phyloP scores from a whole-genome alignment of 495 filamentous ascomycete species.

The Pyrenula massariospora region DNA sequence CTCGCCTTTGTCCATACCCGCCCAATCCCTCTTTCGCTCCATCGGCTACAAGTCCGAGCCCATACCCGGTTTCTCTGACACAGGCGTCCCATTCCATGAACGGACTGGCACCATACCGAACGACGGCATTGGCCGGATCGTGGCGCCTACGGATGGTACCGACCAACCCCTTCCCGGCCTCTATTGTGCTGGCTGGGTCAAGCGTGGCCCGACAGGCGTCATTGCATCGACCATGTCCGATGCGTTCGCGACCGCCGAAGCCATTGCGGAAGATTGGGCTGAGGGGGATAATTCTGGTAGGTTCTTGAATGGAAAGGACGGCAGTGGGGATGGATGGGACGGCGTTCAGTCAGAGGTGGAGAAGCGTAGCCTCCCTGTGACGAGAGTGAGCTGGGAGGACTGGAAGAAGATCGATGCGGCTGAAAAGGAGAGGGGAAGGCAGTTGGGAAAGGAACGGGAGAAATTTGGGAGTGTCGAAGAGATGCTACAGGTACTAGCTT shows the following conservation, averaged over 20 bases:
- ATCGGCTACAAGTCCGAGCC: conserved; percentile 83
- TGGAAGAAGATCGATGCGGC: conserved; percentile 77
- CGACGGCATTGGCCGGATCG: conserved; percentile 67
- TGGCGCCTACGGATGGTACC: conserved; percentile 17
- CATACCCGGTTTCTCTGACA: conserved; percentile 61
- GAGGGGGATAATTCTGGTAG: conserved; percentile 9
- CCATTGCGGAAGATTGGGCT: conserved; percentile 61
- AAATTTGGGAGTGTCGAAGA: conserved; percentile 69
- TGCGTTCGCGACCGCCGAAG: conserved; percentile 80
- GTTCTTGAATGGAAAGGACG: conserved; percentile 32
- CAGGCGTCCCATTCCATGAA: conserved; percentile 69
- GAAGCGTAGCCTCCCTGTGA: conserved; percentile 27
- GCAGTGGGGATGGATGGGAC: conserved; percentile 59
- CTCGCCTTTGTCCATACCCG: conserved; percentile 29
- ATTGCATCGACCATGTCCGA: conserved; percentile 96
- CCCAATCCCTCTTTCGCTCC: conserved; percentile 70
- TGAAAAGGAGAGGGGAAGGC: conserved; percentile 56
- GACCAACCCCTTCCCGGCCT: conserved; percentile 52
- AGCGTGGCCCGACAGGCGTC: conserved; percentile 86
- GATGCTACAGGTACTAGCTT: conserved; percentile 62
- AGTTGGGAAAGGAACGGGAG: conserved; percentile 72
- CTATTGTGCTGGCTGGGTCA: conserved; percentile 95
- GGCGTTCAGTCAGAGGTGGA: conserved; percentile 46
- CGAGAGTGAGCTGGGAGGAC: conserved; percentile 59
- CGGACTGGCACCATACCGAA: conserved; percentile 69